Evolutionary conservation across 441 rosid genomes (phyloP).

Genomic region (Geranium incanum): DNA sequence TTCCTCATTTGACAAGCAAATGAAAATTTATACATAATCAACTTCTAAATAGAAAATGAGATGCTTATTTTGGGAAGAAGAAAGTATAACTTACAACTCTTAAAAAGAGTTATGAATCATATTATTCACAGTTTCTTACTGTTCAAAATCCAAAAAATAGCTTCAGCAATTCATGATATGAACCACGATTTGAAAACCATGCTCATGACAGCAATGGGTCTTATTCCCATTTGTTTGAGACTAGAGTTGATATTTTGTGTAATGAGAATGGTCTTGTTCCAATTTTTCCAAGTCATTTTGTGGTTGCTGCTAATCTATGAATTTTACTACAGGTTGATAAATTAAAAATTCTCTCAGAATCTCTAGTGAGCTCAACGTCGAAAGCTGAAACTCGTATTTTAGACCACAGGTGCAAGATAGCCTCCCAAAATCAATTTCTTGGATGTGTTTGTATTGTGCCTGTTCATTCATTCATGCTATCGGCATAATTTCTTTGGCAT

Average conservation of each 20-base stretch:
- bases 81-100: too few relatives aligned
- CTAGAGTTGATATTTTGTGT: constrained; percentile 7
- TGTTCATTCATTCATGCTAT: constrained; percentile 3
- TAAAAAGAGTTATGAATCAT: too few relatives aligned
- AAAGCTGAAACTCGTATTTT: constrained; percentile 70
- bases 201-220: neutral
- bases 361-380: constrained; percentile 61
- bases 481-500: neutral
- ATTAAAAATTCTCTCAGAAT: constrained; percentile 70
- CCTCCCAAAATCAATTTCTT: constrained; percentile 7
- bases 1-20: neutral
- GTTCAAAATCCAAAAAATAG: neutral
- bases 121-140: too few relatives aligned
- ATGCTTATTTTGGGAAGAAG: too few relatives aligned
- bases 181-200: neutral
- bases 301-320: constrained; percentile 11
- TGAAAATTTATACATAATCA: neutral
- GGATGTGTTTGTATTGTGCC: neutral
- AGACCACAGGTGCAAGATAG: constrained; percentile 59
- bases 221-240: neutral
- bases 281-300: neutral
- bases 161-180: neutral
- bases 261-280: neutral
- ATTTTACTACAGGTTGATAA: constrained; percentile 57
- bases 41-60: neutral